Conservation (phyloP, 129 eudicot genomes). For the Kitagawia praeruptora region DNA sequence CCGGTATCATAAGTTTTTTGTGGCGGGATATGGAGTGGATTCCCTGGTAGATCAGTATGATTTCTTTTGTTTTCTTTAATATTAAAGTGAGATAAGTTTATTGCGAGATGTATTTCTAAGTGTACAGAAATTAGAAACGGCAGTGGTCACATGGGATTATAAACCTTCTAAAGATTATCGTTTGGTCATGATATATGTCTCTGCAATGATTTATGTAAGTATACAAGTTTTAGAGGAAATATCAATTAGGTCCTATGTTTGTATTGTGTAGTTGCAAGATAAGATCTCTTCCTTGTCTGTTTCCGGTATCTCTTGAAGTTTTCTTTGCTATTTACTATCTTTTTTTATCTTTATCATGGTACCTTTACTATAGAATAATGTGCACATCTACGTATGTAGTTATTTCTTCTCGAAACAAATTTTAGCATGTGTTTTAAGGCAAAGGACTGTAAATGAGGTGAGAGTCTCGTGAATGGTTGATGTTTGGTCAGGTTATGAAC, state of each 20-base stretch:
- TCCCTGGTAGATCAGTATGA: background rate
- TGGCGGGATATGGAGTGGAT: slow-evolving; percentile 16
- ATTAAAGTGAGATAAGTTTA: background rate
- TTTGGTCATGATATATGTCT: background rate
- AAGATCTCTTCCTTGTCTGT: background rate
- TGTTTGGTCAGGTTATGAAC: no score
- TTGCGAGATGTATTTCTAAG: background rate
- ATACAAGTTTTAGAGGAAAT: background rate
- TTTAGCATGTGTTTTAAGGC: no score
- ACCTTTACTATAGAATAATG: background rate
- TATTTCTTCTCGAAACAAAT: no score
- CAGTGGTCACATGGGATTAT: background rate
- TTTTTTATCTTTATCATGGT: background rate
- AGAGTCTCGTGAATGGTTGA: no score
- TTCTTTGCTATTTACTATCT: background rate
- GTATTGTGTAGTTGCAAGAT: background rate
- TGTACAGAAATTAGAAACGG: background rate
- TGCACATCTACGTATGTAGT: background rate
- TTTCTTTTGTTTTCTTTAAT: slow-evolving; percentile 1
- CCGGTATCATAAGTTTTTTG: slow-evolving; percentile 19
- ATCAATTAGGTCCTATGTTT: background rate
- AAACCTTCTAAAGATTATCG: background rate
- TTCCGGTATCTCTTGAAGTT: background rate
- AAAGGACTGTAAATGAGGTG: no score
- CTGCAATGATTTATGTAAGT: background rate